A percentile compares a stretch with the other conserved stretches of the same genome.
Conservation (phyloP, 139 green algal genomes). For the Micractinium sp. region DNA sequence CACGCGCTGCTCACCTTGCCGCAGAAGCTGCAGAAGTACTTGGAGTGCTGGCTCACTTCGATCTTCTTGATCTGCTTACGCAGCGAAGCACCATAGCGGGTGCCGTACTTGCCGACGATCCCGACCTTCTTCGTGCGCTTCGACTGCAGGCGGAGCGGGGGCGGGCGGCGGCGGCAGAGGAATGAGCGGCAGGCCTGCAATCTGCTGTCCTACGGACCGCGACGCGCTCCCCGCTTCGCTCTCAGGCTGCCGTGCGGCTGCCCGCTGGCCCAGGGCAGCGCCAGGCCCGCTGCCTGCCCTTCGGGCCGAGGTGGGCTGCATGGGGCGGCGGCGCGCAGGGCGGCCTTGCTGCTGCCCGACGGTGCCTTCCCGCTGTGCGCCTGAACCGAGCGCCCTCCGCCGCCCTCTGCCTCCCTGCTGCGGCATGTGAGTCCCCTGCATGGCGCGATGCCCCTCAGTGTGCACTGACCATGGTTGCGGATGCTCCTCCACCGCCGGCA, state of each 20-base stretch:
- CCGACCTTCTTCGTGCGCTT: slow-evolving; percentile 99
- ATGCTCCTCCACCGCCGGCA: background rate
- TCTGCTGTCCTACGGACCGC: background rate
- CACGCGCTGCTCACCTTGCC: slow-evolving; percentile 83
- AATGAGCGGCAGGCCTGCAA: background rate
- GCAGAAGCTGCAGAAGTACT: slow-evolving; percentile 99
- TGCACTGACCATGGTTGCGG: slow-evolving; percentile 1
- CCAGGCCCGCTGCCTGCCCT: background rate
- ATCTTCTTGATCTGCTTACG: slow-evolving; percentile 99
- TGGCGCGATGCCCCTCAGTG: background rate
- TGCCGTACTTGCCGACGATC: slow-evolving; percentile 99
- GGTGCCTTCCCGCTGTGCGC: no score
- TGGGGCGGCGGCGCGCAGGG: background rate
- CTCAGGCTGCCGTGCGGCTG: no score
- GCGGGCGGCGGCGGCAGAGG: background rate
- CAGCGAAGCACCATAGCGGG: slow-evolving; percentile 95
- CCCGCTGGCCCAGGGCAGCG: background rate
- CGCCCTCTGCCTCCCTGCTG: no score
- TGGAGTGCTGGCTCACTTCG: slow-evolving; percentile 98
- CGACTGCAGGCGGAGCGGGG: slow-evolving; percentile 57
- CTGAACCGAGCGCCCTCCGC: no score
- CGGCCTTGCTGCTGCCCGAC: no score
- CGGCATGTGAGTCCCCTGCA: background rate
- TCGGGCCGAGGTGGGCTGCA: no score
- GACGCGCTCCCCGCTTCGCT: no score